Evolutionary conservation across 306 rosid species (phyloP).

Genomic region (Arachis hypogaea): DNA sequence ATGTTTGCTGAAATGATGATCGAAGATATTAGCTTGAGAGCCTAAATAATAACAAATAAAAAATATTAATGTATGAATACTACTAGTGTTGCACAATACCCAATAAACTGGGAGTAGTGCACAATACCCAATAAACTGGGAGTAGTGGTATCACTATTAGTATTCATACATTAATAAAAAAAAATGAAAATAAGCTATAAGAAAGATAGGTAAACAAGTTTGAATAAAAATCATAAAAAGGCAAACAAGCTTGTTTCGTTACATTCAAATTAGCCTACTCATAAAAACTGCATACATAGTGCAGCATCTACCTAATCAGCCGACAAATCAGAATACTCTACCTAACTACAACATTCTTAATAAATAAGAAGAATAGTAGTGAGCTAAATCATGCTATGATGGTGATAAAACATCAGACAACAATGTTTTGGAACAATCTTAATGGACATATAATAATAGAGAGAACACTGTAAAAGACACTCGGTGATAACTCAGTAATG

Average conservation of each 20-base stretch:
- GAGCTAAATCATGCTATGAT: conserved; percentile 50
- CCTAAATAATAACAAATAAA: background rate
- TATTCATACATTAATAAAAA: no score
- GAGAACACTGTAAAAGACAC: conserved; percentile 42
- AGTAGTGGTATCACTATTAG: no score
- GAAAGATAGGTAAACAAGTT: no score
- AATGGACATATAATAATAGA: conserved; percentile 1
- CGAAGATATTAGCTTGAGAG: background rate
- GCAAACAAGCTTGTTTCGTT: conserved; percentile 43
- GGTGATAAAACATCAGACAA: conserved; percentile 15
- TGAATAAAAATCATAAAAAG: conserved; percentile 46
- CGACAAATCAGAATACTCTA: conserved; percentile 61
- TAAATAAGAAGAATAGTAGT: conserved; percentile 1
- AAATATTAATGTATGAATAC: no score
- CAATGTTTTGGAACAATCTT: conserved; percentile 35
- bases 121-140: no score
- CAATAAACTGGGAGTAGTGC: no score
- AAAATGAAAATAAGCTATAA: no score
- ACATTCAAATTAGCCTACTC: conserved; percentile 59
- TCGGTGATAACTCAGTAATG: conserved; percentile 40
- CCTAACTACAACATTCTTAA: conserved; percentile 46
- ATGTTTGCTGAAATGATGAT: conserved; percentile 16
- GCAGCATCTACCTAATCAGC: conserved; percentile 64
- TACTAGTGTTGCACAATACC: no score
- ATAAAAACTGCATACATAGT: conserved; percentile 44